Percentiles rank a stretch among this genome's conserved stretches.
Conservation (phyloP, 2,329 filamentous ascomycete genomes). For the Aspergillus alliaceus region DNA sequence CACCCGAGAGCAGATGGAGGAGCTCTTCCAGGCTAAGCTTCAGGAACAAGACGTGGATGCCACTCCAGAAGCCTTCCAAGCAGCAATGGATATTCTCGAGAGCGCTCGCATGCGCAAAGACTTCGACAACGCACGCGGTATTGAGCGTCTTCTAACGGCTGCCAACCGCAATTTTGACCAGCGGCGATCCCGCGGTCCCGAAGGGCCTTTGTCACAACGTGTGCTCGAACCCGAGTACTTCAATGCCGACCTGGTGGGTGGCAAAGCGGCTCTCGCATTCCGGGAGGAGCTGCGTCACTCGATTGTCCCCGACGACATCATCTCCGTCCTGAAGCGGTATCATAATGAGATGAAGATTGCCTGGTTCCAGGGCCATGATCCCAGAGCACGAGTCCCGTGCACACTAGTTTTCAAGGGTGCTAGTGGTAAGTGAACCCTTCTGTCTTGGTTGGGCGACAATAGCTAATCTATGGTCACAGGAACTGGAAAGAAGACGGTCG, state of each 20-base stretch:
- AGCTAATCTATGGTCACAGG: constrained; percentile 1
- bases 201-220: constrained; percentile 1
- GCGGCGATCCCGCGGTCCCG: not conserved
- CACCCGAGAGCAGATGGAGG: constrained; percentile 12
- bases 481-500: constrained; percentile 17
- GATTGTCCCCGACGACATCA: constrained; percentile 20
- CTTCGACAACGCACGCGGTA: constrained; percentile 19
- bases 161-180: constrained; percentile 18
- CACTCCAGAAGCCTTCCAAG: constrained; percentile 18
- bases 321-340: constrained; percentile 18
- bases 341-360: constrained; percentile 20
- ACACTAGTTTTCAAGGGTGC: constrained; percentile 23
- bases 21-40: constrained; percentile 17
- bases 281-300: constrained; percentile 17
- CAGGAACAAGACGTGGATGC: constrained; percentile 15
- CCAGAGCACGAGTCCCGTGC: constrained; percentile 11
- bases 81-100: constrained; percentile 17
- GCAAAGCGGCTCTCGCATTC: constrained; percentile 9
- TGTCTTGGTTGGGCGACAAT: not conserved
- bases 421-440: constrained; percentile 6
- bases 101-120: constrained; percentile 18
- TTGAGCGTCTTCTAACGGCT: constrained; percentile 18
- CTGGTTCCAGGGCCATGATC: constrained; percentile 18
- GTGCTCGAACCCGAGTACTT: constrained; percentile 17
- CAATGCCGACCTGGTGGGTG: constrained; percentile 7